phyloP scores from a whole-genome alignment of 2,329 filamentous ascomycete genomes.

The Chaetomiaceae sp. region DNA sequence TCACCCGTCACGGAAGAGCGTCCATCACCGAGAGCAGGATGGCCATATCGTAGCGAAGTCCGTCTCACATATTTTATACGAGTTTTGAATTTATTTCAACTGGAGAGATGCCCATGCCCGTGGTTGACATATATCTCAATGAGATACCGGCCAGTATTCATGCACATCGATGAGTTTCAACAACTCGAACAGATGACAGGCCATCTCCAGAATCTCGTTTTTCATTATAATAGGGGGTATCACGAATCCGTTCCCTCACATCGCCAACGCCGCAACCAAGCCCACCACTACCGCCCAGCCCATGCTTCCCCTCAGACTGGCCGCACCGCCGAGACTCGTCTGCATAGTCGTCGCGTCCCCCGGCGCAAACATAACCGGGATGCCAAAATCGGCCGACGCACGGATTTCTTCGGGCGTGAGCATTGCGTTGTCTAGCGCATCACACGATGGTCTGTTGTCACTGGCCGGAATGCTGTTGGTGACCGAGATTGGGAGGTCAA shows the following conservation, averaged over 20 bases:
- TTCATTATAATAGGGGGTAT: too few relatives aligned
- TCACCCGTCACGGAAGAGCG: too few relatives aligned
- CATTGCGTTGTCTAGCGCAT: constrained; percentile 48
- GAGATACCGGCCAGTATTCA: too few relatives aligned
- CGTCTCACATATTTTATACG: too few relatives aligned
- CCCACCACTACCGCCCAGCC: constrained; percentile 34
- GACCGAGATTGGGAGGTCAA: constrained; percentile 64
- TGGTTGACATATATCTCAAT: too few relatives aligned
- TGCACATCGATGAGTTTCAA: too few relatives aligned
- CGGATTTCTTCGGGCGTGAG: constrained; percentile 44
- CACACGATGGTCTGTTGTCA: constrained; percentile 37
- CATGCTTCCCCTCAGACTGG: constrained; percentile 31
- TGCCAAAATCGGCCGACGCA: constrained; percentile 38
- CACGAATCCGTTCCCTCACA: constrained; percentile 21
- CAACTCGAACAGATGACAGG: too few relatives aligned
- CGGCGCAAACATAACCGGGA: constrained; percentile 49
- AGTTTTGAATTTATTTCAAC: too few relatives aligned
- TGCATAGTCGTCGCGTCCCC: constrained; percentile 47
- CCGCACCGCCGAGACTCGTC: constrained; percentile 24
- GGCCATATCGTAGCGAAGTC: too few relatives aligned
- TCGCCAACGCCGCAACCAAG: constrained; percentile 31
- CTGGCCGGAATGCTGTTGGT: constrained; percentile 57
- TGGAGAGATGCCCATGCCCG: too few relatives aligned
- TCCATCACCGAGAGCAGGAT: too few relatives aligned
- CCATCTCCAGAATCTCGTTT: too few relatives aligned